These are phyloP conservation scores for Kluyveromyces marxianus DNA, from an alignment of 1,139 yeast species.

Conservation along the genomic window DNA sequence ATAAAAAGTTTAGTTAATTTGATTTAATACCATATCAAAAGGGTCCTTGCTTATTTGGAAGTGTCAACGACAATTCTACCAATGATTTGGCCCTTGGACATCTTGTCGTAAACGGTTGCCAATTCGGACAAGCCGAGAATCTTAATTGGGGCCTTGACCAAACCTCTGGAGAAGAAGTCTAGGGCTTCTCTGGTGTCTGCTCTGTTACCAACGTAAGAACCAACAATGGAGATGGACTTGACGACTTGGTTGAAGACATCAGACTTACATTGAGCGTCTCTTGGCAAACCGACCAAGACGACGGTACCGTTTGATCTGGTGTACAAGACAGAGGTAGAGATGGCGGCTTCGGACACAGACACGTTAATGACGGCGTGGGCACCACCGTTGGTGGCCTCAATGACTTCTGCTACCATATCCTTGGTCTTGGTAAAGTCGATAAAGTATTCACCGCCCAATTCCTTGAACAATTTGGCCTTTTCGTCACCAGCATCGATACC, in stretches of 20 bases:
- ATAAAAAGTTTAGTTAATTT: too few relatives aligned
- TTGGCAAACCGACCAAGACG: slow-evolving; percentile 4
- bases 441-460: slow-evolving; percentile 60
- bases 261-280: neutral
- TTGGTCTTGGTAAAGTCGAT: slow-evolving; percentile 56
- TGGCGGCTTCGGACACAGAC: slow-evolving; percentile 56
- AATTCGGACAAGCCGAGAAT: slow-evolving; percentile 52
- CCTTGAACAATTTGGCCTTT: slow-evolving; percentile 48
- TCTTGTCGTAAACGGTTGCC: slow-evolving; percentile 46
- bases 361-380: slow-evolving; percentile 68
- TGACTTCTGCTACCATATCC: slow-evolving; percentile 50
- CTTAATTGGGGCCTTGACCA: slow-evolving; percentile 3
- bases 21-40: too few relatives aligned
- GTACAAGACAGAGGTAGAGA: slow-evolving; percentile 49
- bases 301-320: slow-evolving; percentile 40
- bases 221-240: slow-evolving; percentile 1
- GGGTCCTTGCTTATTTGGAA: slow-evolving; percentile 43
- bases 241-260: slow-evolving; percentile 4
- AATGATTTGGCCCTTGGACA: slow-evolving; percentile 54
- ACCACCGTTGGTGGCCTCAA: slow-evolving; percentile 58
- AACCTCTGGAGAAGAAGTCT: slow-evolving; percentile 1
- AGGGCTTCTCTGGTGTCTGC: slow-evolving; percentile 5
- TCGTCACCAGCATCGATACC: slow-evolving; percentile 74
- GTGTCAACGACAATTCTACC: slow-evolving; percentile 64
- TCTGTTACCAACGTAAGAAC: slow-evolving; percentile 5